These are phyloP conservation scores for Entomortierella parvispora DNA, from an alignment of 192 early-diverging fungal genomes.

Conservation along the genomic window DNA sequence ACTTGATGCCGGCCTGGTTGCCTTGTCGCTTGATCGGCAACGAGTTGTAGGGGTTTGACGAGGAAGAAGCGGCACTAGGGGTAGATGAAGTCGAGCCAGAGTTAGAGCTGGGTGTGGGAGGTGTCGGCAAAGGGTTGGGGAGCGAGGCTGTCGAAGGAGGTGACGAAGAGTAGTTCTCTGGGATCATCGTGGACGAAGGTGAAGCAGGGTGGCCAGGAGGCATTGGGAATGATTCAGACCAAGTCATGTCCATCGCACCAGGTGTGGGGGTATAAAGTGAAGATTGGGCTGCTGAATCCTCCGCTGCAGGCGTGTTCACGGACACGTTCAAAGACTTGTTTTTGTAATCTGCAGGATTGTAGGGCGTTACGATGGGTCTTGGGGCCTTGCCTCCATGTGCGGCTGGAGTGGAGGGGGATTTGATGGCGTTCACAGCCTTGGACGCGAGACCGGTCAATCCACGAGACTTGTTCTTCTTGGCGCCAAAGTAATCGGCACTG, in stretches of 20 bases:
- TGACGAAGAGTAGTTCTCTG: neutral
- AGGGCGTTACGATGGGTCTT: conserved; percentile 40
- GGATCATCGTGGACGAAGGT: neutral
- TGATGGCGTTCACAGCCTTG: conserved; percentile 46
- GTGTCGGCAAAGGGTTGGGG: neutral
- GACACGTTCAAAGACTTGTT: conserved; percentile 35
- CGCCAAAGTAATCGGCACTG: conserved; percentile 23
- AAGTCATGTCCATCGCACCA: neutral
- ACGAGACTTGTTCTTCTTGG: conserved; percentile 32
- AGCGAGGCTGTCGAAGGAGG: conserved; percentile 3
- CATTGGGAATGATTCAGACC: conserved; percentile 8
- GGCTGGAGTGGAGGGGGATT: conserved; percentile 20
- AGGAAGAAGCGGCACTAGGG: conserved; percentile 2
- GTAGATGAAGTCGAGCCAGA: conserved; percentile 3
- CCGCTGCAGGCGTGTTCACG: neutral
- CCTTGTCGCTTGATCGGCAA: conserved; percentile 33
- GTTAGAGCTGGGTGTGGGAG: conserved; percentile 14
- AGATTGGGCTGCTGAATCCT: conserved; percentile 2
- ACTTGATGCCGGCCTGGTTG: conserved; percentile 49
- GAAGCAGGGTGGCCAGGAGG: conserved; percentile 2
- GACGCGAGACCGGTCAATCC: conserved; percentile 36
- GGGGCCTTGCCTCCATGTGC: conserved; percentile 1
- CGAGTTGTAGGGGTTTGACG: conserved; percentile 22
- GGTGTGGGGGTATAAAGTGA: neutral
- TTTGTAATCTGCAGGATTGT: conserved; percentile 44